Evolutionary conservation across 2,329 filamentous ascomycete genomes (phyloP).

Genomic region (Neofusicoccum kwambonambiense): DNA sequence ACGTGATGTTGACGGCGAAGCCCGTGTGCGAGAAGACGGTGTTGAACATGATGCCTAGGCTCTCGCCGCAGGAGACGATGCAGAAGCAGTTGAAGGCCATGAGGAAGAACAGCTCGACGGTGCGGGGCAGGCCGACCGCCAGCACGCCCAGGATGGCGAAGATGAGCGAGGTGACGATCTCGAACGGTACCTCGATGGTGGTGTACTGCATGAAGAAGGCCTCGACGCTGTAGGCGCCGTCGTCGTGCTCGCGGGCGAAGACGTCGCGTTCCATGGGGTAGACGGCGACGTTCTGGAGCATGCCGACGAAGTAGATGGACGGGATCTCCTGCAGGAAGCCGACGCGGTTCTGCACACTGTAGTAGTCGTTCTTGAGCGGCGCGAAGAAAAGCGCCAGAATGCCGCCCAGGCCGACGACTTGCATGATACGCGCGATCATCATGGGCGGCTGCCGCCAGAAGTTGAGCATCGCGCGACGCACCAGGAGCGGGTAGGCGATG

Average conservation of each 20-base stretch:
- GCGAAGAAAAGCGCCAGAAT: constrained; percentile 58
- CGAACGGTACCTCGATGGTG: constrained; percentile 69
- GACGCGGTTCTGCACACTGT: constrained; percentile 68
- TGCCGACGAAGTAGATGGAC: constrained; percentile 71
- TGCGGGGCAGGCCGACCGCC: constrained; percentile 64
- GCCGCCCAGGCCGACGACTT: constrained; percentile 37
- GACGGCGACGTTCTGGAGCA: constrained; percentile 75
- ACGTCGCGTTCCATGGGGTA: constrained; percentile 72
- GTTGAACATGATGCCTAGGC: constrained; percentile 76
- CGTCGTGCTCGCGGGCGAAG: constrained; percentile 74
- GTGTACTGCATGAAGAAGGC: constrained; percentile 72
- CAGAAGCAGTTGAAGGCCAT: constrained; percentile 68
- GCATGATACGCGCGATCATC: constrained; percentile 37
- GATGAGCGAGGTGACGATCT: constrained; percentile 62
- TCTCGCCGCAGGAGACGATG: constrained; percentile 72
- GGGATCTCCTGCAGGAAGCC: constrained; percentile 72
- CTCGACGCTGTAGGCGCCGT: constrained; percentile 68
- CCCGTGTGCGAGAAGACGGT: constrained; percentile 72
- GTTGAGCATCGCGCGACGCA: constrained; percentile 68
- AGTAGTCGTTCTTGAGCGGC: constrained; percentile 67
- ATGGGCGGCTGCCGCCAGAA: constrained; percentile 40
- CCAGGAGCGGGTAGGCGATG: constrained; percentile 64
- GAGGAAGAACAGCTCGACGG: constrained; percentile 65
- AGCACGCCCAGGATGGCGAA: constrained; percentile 65
- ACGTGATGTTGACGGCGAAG: constrained; percentile 73